Base-by-base conservation (phyloP, 2,329 filamentous ascomycete genomes). In the Chaetomium sp. region DNA sequence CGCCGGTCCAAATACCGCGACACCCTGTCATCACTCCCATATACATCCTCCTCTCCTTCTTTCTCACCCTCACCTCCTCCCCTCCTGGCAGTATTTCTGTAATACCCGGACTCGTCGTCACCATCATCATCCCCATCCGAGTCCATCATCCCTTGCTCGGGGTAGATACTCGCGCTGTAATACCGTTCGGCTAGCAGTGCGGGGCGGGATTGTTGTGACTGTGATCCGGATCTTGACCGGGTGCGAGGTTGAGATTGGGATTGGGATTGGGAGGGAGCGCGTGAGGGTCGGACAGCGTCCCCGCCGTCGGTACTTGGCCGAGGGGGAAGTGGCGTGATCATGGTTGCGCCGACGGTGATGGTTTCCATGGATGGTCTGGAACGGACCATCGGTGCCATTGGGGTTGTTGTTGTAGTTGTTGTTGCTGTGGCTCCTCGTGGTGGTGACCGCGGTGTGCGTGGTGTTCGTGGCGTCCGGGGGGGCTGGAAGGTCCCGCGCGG, bases 121-220 rank as follows among this genome's bases (percentile, higher is more conserved):
- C 9, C 49, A 51, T 63, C 65, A 38, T 65, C 63, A 51, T 61
- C 59, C 36, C 63, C 66, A 54, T 64, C 61, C 1, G 62, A 51
- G 33, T 59, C 57, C 0, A 46, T 50, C 42, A 41, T 9, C 11
- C 34, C 36, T 11, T 51, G 50, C 44, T 65, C 63, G 5, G 65
- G 63, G 32, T 67, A 65, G 12, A 64, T 61, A 44, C 63, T 65
- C 51, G 63, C 62, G 55, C 62, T 64, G 58, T 66, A 67, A 49
- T 62, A 64, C 27, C 61, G 55, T 57, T 64, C 65, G 6, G 62
- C 19, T 27, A 27, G 19, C 19, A 27, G 19, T 27, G 19, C 19
- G 19, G 19, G 19, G 19, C 19, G 19, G 19, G 19, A 27, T 27
- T 27, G 19, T 27, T 27, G 19, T 27, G 19, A 27, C 19, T 27